Evolutionary conservation across 2,329 filamentous ascomycete species (phyloP), one percentile per base, ranked within the genome.

Genomic region (Neonectria sp.): DNA sequence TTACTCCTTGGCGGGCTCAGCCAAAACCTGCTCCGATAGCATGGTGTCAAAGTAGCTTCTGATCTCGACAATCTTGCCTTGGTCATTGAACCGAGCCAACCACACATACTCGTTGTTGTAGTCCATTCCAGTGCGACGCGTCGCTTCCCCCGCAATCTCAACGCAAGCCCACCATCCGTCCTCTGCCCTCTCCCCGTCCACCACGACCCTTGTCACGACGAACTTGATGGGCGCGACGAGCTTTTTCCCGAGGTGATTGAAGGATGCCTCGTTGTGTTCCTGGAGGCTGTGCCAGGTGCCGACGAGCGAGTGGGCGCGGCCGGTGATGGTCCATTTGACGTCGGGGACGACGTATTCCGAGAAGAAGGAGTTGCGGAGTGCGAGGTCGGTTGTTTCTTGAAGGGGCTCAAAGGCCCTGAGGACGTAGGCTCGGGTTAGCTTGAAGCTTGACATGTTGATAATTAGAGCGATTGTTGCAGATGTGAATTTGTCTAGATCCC

Each of bases 21-120:
- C 55, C 55, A 75, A 29, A 13, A 73, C 70, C 59, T 71, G 33
- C 29, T 75, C 73, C 7, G 72, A 52, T 25, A 73, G 60, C 55
- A 70, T 55, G 3, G 73, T 72, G 21, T 76, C 73, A 24, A 72
- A 73, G 46, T 76, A 76, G 37, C 71, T 74, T 35, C 71, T 62
- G 13, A 76, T 63, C 64, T 76, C 73, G 15, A 68, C 74, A 43
- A 75, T 71, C 60, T 63, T 71, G 43, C 73, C 74, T 40, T 74
- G 64, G 4, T 60, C 64, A 46, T 73, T 63, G 67, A 70, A 77
- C 43, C 73, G 63, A 58, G 68, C 73, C 49, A 75, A 60, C 73
- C 72, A 73, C 9, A 70, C 21, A 49, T 75, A 75, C 61, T 75
- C 74, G 35, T 77, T 73, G 58, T 73, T 68, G 49, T 76, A 76